Percentiles rank a stretch among this genome's conserved stretches.
Evolutionary conservation across 768 basidiomycete species (phyloP).

Genomic region (Serendipita sp.): DNA sequence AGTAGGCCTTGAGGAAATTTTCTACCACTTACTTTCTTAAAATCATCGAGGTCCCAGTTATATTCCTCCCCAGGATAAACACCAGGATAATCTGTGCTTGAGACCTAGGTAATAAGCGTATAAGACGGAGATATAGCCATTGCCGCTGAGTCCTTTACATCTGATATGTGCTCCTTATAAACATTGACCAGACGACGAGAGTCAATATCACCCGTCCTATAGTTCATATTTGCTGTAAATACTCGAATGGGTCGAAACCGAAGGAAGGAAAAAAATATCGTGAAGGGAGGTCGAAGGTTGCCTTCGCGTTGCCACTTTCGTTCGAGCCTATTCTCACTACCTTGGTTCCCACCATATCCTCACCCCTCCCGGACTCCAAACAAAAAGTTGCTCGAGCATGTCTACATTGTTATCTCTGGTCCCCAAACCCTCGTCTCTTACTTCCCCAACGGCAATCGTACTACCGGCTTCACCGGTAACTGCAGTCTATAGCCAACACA

Average conservation of each 20-base stretch:
- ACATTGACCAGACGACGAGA: conserved; percentile 48
- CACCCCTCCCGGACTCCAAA: not conserved
- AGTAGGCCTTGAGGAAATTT: conserved; percentile 11
- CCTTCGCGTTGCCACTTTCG: not conserved
- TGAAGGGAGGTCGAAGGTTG: not conserved
- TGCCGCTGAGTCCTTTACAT: conserved; percentile 12
- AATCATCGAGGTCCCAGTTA: conserved; percentile 62
- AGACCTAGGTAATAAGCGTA: conserved; percentile 33
- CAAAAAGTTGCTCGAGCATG: not conserved
- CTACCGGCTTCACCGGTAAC: conserved; percentile 1
- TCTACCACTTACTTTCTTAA: conserved; percentile 47
- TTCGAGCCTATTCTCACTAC: no score
- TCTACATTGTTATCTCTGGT: not conserved
- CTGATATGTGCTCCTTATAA: conserved; percentile 49
- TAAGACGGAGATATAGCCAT: not conserved
- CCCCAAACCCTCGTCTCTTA: not conserved
- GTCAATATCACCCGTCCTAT: conserved; percentile 17
- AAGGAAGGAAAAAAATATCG: not conserved
- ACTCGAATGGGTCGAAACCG: not conserved
- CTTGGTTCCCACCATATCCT: not conserved
- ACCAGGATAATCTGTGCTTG: conserved; percentile 83
- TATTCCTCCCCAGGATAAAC: conserved; percentile 75
- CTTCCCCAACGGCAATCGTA: conserved; percentile 1
- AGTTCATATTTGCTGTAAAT: not conserved
- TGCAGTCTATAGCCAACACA: not conserved